A percentile compares a stretch with the other conserved stretches of the same genome.
These are phyloP conservation scores for Myxozyma melibiosi DNA, from an alignment of 805 yeast species.

Conservation along the genomic window DNA sequence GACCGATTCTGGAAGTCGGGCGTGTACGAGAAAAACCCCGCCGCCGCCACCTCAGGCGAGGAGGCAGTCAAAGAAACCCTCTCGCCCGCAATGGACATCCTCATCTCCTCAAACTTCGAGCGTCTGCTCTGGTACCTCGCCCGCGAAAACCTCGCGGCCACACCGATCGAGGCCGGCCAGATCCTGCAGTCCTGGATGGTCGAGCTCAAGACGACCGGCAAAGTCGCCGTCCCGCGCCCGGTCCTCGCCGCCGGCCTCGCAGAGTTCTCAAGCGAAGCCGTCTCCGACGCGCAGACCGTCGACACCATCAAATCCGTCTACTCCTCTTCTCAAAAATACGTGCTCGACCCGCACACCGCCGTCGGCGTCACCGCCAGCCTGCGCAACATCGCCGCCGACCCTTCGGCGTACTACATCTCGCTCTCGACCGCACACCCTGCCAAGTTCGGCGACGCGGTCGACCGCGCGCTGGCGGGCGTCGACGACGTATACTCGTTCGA, in stretches of 20 bases:
- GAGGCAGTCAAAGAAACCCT: conserved; percentile 77
- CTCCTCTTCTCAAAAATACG: conserved; percentile 58
- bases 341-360: conserved; percentile 95
- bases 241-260: conserved; percentile 66
- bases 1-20: conserved; percentile 91
- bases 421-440: conserved; percentile 99
- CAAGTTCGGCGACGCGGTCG: conserved; percentile 94
- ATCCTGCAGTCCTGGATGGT: conserved; percentile 75
- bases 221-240: conserved; percentile 66
- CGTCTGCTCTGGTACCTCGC: conserved; percentile 94
- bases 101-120: conserved; percentile 93
- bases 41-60: conserved; percentile 53
- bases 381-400: conserved; percentile 48
- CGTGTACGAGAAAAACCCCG: conserved; percentile 64
- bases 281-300: conserved; percentile 73
- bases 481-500: conserved; percentile 82
- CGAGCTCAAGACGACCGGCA: conserved; percentile 72
- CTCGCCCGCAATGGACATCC: conserved; percentile 98
- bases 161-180: conserved; percentile 71
- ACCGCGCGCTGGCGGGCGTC: conserved; percentile 63
- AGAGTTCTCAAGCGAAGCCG: conserved; percentile 78
- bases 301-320: conserved; percentile 75
- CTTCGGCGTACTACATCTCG: conserved; percentile 55
- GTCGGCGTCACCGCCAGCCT: conserved; percentile 86
- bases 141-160: conserved; percentile 63